These are phyloP conservation scores for Galerina marginata DNA, from an alignment of 768 basidiomycete genomes.

Conservation along the genomic window DNA sequence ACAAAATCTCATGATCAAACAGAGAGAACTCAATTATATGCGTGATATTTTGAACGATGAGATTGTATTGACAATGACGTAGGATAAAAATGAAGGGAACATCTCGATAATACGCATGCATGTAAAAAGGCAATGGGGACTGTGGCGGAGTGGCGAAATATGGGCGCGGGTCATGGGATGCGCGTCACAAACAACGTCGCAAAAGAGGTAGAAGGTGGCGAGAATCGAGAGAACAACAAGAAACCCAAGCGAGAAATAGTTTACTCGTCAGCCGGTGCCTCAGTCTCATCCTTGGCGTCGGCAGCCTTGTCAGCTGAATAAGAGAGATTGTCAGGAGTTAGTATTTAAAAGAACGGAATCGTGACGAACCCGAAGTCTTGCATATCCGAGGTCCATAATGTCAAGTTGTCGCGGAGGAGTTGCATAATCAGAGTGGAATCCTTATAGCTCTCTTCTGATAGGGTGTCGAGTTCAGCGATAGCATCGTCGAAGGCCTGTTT, in stretches of 20 bases:
- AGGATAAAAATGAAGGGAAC: conserved; percentile 6
- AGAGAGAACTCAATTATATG: background rate
- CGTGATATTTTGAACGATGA: conserved; percentile 9
- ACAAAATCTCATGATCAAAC: background rate
- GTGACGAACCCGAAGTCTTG: conserved; percentile 80
- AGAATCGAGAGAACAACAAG: conserved; percentile 16
- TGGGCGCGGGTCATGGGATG: conserved; percentile 9
- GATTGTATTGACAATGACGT: background rate
- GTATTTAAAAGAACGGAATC: background rate
- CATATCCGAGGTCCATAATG: conserved; percentile 98
- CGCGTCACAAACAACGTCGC: conserved; percentile 12
- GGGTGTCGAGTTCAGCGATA: conserved; percentile 97
- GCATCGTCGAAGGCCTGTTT: conserved; percentile 99
- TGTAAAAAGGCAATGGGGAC: background rate
- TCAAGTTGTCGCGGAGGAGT: conserved; percentile 95
- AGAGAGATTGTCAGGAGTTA: conserved; percentile 13
- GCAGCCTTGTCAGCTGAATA: conserved; percentile 66
- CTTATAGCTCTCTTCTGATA: conserved; percentile 99
- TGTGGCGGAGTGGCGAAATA: background rate
- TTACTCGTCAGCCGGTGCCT: conserved; percentile 71
- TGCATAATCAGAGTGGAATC: conserved; percentile 98
- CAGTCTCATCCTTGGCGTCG: conserved; percentile 74
- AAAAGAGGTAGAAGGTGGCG: conserved; percentile 12
- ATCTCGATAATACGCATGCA: conserved; percentile 9
- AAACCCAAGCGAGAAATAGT: conserved; percentile 28